Base-by-base conservation (phyloP, 495 filamentous ascomycete species). In the Extremus antarcticus region DNA sequence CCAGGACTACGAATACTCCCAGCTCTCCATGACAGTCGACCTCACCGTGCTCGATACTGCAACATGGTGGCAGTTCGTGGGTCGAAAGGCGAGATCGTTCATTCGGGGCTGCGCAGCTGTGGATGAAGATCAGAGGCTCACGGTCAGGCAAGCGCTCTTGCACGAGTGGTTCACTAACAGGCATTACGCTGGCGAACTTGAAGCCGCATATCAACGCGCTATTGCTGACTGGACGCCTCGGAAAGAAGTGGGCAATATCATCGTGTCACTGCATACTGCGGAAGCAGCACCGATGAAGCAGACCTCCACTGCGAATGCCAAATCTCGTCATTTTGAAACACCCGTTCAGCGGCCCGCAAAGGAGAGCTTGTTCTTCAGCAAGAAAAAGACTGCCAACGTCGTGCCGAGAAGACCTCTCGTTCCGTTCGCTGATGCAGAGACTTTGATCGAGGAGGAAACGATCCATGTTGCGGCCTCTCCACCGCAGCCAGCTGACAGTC, bases 141-240 rank as follows among this genome's bases (percentile, higher is more conserved):
- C 73, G 39, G 79, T 74, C 3, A 70, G 69, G 11, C 60, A 80
- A 66, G 81, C 81, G 3, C 62, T 83, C 54, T 23, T 60, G 16
- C 82, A 87, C 68, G 29, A 50, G 13, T 87, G 84, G 83, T 81
- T 86, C 60, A 75, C 66, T 1, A 73, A 77, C 46, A 58, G 63
- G 16, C 46, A 59, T 3, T 67, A 73, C 56, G 65, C 60, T 1
- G 38, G 35, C 4, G 64, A 69, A n/a, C 72, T 81, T 43, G 69
- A 78, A 23, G 68, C 68, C 0, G 55, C 76, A 0, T 83, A 82
- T 47, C 13, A 69, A 25, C 58, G 68, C 35, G 67, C 75, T 0
- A 74, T 76, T 21, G 57, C 60, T 29, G 67, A 74, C 53, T 85
- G 82, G 81, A 65, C 62, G 45, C 74, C 73, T 16, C 29, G 51